These are phyloP conservation scores for Boletellus deceptivus DNA, from an alignment of 1,284 basidiomycete genomes.

Conservation along the genomic window DNA sequence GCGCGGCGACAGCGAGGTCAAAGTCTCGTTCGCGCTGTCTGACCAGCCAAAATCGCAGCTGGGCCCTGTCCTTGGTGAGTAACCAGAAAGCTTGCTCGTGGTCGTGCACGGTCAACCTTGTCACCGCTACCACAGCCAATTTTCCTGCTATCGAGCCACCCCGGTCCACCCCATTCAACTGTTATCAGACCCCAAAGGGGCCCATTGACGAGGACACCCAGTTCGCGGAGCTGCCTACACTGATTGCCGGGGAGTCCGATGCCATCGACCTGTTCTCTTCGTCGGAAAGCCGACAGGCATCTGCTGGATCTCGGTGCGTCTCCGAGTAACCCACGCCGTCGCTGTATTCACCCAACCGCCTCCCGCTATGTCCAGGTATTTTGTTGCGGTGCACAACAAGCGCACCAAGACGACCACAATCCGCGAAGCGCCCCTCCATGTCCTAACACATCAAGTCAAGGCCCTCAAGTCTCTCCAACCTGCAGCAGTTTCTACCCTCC, in stretches of 20 bases:
- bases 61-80: slow-evolving; percentile 74
- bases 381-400: slow-evolving; percentile 71
- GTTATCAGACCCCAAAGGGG: slow-evolving; percentile 47
- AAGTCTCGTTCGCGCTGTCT: slow-evolving; percentile 48
- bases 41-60: slow-evolving; percentile 44
- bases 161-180: slow-evolving; percentile 59
- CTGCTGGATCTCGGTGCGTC: slow-evolving; percentile 61
- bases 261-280: slow-evolving; percentile 60
- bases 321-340: slow-evolving; percentile 17
- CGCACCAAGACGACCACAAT: slow-evolving; percentile 66
- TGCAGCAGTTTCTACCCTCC: slow-evolving; percentile 46
- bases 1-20: slow-evolving; percentile 41
- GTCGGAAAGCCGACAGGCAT: slow-evolving; percentile 42
- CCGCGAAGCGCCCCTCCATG: slow-evolving; percentile 69
- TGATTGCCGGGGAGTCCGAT: slow-evolving; percentile 73
- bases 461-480: slow-evolving; percentile 70
- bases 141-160: slow-evolving; percentile 72
- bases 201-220: slow-evolving; percentile 36
- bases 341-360: not conserved
- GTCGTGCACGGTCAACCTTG: slow-evolving; percentile 16
- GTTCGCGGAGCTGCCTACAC: slow-evolving; percentile 47
- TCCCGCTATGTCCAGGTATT: slow-evolving; percentile 44
- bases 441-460: slow-evolving; percentile 79
- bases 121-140: slow-evolving; percentile 50
- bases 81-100: slow-evolving; percentile 12